Percentiles rank a stretch among this genome's conserved stretches.
Conservation (phyloP, 805 yeast species). For the Lachancea cidri region DNA sequence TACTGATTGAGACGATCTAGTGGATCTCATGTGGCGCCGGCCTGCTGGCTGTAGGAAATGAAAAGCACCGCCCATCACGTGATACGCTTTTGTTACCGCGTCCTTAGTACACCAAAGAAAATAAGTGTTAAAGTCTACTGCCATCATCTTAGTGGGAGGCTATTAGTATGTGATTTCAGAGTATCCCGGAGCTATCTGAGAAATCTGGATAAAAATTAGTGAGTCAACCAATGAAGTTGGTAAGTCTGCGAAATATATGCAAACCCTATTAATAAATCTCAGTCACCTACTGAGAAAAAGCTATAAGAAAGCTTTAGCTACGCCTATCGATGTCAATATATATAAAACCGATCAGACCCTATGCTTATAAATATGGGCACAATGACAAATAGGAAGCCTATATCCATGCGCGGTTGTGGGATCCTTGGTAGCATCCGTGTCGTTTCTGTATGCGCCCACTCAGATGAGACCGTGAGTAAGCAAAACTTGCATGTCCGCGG, state of each 20-base stretch:
- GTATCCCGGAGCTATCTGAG: no score
- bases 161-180: background rate
- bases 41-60: background rate
- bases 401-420: background rate
- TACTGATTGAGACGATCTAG: no score
- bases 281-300: no score
- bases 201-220: no score
- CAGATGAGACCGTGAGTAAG: background rate
- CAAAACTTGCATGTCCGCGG: no score
- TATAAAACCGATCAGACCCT: background rate
- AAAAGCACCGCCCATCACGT: background rate
- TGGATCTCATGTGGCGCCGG: background rate
- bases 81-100: background rate
- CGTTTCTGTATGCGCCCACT: background rate
- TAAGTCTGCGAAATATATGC: no score
- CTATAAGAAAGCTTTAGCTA: no score
- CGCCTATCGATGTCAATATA: no score
- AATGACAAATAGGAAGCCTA: background rate
- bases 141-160: background rate
- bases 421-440: background rate
- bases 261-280: no score
- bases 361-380: background rate
- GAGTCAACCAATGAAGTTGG: no score
- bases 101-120: background rate
- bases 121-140: background rate